These are phyloP conservation scores for Achaetomium macrosporum DNA, from an alignment of 2,329 filamentous ascomycete species.

Conservation along the genomic window DNA sequence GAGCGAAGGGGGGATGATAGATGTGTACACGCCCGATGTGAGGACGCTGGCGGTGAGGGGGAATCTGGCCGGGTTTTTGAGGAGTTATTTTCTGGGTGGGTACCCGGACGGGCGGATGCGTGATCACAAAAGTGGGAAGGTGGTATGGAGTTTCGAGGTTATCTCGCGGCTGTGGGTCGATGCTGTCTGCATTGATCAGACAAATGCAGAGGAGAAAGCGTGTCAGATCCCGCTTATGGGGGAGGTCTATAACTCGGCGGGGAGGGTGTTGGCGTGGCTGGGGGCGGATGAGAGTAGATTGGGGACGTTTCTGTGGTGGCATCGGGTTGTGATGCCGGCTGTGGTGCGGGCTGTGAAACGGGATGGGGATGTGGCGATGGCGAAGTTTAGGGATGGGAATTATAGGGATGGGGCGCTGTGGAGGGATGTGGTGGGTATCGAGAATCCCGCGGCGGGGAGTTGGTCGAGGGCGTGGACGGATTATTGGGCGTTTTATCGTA, in stretches of 20 bases:
- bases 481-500: conserved; percentile 10
- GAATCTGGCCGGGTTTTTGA: neutral
- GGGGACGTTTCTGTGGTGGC: conserved; percentile 7
- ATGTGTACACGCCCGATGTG: no score
- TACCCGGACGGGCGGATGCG: no score
- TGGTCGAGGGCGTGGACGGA: conserved; percentile 7
- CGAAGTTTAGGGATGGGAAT: conserved; percentile 3
- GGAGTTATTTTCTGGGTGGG: no score
- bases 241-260: conserved; percentile 13
- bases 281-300: conserved; percentile 8
- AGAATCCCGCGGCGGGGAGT: no score
- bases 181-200: conserved; percentile 17
- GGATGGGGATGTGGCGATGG: neutral
- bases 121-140: no score
- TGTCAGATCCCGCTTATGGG: conserved; percentile 16
- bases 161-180: conserved; percentile 13
- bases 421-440: conserved; percentile 2
- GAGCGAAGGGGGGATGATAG: no score
- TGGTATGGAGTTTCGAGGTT: neutral
- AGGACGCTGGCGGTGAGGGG: no score
- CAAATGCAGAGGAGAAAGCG: conserved; percentile 6
- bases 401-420: conserved; percentile 4
- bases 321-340: conserved; percentile 1
- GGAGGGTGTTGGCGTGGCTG: conserved; percentile 13
- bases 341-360: neutral